Conservation (phyloP, 768 basidiomycete genomes). For the Panaeolus papilionaceus region DNA sequence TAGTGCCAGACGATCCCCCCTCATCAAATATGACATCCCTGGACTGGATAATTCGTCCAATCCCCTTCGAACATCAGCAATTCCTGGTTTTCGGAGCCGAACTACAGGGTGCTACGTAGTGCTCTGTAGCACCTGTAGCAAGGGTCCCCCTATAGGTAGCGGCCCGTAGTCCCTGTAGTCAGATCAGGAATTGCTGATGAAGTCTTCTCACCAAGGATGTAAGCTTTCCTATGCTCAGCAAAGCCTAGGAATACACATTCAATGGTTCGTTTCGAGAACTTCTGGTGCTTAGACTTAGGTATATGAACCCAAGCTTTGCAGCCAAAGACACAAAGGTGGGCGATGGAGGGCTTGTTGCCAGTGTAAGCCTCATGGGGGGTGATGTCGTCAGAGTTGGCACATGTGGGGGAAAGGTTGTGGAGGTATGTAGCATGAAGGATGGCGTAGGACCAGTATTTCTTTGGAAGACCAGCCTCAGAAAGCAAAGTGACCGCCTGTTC, state of each 20-base stretch:
- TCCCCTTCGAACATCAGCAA: too few relatives aligned
- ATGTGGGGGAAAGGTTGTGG: conserved; percentile 37
- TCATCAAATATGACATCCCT: neutral
- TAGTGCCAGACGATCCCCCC: neutral
- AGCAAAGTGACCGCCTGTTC: conserved; percentile 33
- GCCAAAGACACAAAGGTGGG: conserved; percentile 35
- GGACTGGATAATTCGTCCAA: neutral
- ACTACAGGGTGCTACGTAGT: too few relatives aligned
- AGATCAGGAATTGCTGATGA: too few relatives aligned
- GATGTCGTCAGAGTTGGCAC: conserved; percentile 25
- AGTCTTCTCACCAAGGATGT: neutral
- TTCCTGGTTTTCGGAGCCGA: too few relatives aligned
- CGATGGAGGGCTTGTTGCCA: conserved; percentile 35
- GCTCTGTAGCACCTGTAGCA: too few relatives aligned
- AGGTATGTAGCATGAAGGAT: conserved; percentile 37
- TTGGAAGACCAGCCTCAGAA: conserved; percentile 23
- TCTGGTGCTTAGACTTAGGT: conserved; percentile 25
- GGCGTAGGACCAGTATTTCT: conserved; percentile 42
- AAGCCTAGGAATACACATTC: conserved; percentile 23
- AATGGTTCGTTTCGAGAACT: conserved; percentile 25
- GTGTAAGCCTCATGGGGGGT: conserved; percentile 30
- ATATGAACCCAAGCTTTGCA: conserved; percentile 32
- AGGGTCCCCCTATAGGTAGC: too few relatives aligned
- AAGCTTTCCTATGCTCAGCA: conserved; percentile 22
- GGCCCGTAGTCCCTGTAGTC: too few relatives aligned